Base-by-base conservation (phyloP, 2,329 filamentous ascomycete genomes). In the Talaromyces marneffei region DNA sequence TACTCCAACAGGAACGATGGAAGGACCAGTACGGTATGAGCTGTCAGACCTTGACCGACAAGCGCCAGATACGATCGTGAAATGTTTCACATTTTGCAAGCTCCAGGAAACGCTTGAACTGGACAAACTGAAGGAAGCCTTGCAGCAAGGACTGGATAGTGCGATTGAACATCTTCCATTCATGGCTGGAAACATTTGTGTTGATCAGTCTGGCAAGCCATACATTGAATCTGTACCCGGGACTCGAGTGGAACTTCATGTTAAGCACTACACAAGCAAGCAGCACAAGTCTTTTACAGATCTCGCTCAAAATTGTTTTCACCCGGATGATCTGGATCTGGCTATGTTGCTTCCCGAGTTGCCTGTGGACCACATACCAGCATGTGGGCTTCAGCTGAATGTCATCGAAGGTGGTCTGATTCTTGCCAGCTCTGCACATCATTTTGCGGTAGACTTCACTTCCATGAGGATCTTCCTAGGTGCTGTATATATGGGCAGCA, bases 11-110 rank as follows among this genome's bases (percentile, higher is more conserved):
- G n/a, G 3, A 53, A 53, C 23, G 42, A 53, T 53, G 48, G 18
- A 33, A 35, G 8, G 14, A 23, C 48, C 25, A 8, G 18, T 23
- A 18, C 48, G 27, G 18, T 65, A 68, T 57, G 64, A 68, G 44
- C 57, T 70, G 37, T 68, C 67, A 14, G 66, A 69, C 25, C 18
- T 68, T 10, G 68, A 70, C 57, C 68, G 64, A 57, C 48, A 60
- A 18, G 66, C 62, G 4, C 57, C 66, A n/a, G 40, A 48, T n/a
- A 68, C 63, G 48, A 64, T 23, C 23, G 67, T 69, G 55, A 65
- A 65, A 55, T 57, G 63, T 14, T 62, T 65, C 46, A 35, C 69
- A 6, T 62, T 67, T 37, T 70, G 69, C 52, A 62, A 68, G 33
- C 56, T 67, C 4, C 56, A 61, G 25, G 44, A 61, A n/a, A 44